Evolutionary conservation across 768 basidiomycete genomes (phyloP).

Genomic region (Hortiboletus flavorubellus): DNA sequence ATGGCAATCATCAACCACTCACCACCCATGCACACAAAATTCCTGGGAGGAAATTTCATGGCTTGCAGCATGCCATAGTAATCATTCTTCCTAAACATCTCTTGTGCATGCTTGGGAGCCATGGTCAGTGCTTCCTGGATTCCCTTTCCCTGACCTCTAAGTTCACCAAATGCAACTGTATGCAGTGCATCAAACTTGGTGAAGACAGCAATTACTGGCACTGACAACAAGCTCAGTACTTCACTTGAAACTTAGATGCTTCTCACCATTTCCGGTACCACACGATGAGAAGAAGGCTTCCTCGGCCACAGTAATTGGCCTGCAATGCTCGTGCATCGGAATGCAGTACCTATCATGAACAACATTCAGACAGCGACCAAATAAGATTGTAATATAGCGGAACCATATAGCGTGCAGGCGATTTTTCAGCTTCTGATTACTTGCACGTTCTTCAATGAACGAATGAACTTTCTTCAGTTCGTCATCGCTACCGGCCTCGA

Average conservation of each 20-base stretch:
- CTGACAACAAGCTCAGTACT: slow-evolving; percentile 14
- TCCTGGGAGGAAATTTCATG: neutral
- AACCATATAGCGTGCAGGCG: slow-evolving; percentile 30
- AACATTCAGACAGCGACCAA: neutral
- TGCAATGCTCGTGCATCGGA: slow-evolving; percentile 19
- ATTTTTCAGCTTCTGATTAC: slow-evolving; percentile 11
- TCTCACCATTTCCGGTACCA: slow-evolving; percentile 9
- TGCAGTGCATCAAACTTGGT: slow-evolving; percentile 37
- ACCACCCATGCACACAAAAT: neutral
- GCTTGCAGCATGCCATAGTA: neutral
- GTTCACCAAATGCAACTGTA: slow-evolving; percentile 15
- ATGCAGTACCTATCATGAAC: slow-evolving; percentile 38
- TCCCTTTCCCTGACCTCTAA: slow-evolving; percentile 8
- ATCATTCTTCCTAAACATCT: too few species aligned
- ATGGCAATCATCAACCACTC: neutral
- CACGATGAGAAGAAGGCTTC: slow-evolving; percentile 29
- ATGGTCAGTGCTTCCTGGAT: neutral
- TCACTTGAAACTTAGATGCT: neutral
- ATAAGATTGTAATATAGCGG: too few species aligned
- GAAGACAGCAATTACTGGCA: slow-evolving; percentile 38
- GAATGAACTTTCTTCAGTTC: slow-evolving; percentile 29
- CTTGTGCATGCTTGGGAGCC: slow-evolving; percentile 13
- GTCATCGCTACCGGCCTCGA: slow-evolving; percentile 33
- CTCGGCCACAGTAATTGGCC: slow-evolving; percentile 29
- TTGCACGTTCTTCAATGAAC: slow-evolving; percentile 30